phyloP scores from a whole-genome alignment of 305 asterid species.

The Fraxinus greggii region DNA sequence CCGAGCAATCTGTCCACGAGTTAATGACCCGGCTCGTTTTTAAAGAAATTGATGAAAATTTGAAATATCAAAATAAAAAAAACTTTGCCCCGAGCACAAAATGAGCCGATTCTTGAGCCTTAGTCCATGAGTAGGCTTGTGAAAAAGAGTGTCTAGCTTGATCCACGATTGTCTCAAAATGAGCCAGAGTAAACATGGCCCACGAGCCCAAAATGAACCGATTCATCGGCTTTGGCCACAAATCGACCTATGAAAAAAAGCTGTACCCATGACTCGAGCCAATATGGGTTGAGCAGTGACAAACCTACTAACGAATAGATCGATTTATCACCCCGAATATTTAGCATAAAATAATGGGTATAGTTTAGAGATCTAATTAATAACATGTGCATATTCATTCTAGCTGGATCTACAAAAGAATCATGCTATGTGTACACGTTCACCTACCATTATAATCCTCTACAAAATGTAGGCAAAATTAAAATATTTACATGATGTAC shows the following conservation, averaged over 20 bases:
- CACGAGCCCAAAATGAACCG: not conserved
- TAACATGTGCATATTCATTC: not conserved
- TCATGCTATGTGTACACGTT: too few relatives aligned
- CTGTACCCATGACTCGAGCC: too few relatives aligned
- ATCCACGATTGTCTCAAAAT: not conserved
- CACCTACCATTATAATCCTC: too few relatives aligned
- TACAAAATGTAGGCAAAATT: not conserved
- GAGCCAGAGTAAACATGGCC: not conserved
- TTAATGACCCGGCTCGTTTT: not conserved
- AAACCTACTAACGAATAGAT: too few relatives aligned
- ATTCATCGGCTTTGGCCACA: not conserved
- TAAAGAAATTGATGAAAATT: not conserved
- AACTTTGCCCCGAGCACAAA: not conserved
- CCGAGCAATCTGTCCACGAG: not conserved
- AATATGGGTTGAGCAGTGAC: too few relatives aligned
- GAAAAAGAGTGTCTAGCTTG: not conserved
- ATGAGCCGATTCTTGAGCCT: not conserved
- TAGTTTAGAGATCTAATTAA: not conserved
- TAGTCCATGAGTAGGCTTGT: not conserved
- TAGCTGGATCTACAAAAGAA: too few relatives aligned
- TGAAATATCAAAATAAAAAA: too few relatives aligned
- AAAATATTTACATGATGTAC: not conserved
- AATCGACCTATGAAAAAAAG: not conserved
- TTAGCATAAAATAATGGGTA: too few relatives aligned
- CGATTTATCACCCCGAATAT: not conserved